Evolutionary conservation across 345 rosid genomes (phyloP), one percentile per base, ranked within the genome.

Genomic region (Lepidium didymum): DNA sequence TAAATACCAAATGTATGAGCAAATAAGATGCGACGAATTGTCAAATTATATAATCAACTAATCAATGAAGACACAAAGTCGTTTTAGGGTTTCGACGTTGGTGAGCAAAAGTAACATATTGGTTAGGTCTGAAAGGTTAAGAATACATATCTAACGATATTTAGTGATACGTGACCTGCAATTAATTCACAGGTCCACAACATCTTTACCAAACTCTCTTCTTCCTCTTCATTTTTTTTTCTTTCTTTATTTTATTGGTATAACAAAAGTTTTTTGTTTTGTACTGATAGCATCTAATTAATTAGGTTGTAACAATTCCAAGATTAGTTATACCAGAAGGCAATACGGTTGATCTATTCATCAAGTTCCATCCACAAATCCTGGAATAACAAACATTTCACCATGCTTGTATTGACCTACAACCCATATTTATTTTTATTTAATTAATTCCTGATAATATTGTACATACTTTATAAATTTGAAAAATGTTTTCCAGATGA

Each of bases 151-250:
- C 64, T 37, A 59, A 10, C 50, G 36, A 54, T 46, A 29, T 18
- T 62, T 72, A 37, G 47, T 47, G 42, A 27, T 49, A 56, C 58
- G 66, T 65, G 67, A 65, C 55, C 43, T 57, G 67, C 54, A 73
- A 73, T 73, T 73, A 73, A 73, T 42, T 59, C 19, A 60, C 56
- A 74, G 56, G 73, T 67, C 77, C 73, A 64, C 77, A 74, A 67
- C 68, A 52, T 29, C 62, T 59, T 58, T 34, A 66, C 77, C 73
- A 67, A 74, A 59, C 72, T 42, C 56, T 60, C 36, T 52, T 51
- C 56, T 36, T 41, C 70, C 15, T 38, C 66, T 56, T 21, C 34
- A 29, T 14, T 35, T 51, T 19, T 35, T 43, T 73, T 51, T 52
- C 8, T 51, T 59, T 67, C 27, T 59, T 42, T 29, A 29, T 29